Conservation (phyloP, 805 yeast genomes). For the Metschnikowia shivogae region DNA sequence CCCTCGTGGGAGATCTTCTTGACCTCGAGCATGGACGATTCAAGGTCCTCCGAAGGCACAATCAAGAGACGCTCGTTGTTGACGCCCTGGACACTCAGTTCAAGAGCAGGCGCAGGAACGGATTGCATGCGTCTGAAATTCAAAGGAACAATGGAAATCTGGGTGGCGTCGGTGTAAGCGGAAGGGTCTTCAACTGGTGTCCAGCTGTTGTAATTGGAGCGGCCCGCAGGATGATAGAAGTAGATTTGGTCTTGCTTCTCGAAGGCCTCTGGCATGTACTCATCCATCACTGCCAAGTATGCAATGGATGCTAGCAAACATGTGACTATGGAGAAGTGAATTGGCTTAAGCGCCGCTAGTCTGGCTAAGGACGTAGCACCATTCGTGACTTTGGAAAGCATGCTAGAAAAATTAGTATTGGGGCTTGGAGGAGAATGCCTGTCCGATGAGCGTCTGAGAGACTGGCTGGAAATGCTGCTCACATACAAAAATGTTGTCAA, state of each 20-base stretch:
- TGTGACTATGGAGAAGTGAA: conserved; percentile 73
- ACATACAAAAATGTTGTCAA: background rate
- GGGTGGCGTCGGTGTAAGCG: conserved; percentile 41
- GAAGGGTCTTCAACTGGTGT: conserved; percentile 40
- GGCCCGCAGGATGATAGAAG: conserved; percentile 37
- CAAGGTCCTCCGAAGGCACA: conserved; percentile 27
- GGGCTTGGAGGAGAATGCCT: background rate
- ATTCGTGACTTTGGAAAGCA: conserved; percentile 30
- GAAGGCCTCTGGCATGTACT: conserved; percentile 50
- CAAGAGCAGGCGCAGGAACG: conserved; percentile 39
- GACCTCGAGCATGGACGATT: conserved; percentile 20
- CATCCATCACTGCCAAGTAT: conserved; percentile 70
- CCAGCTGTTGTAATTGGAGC: conserved; percentile 44
- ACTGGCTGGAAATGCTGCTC: too few species aligned
- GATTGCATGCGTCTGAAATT: conserved; percentile 48
- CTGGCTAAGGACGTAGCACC: conserved; percentile 44
- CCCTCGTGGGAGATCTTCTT: conserved; percentile 37
- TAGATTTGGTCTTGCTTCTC: conserved; percentile 25
- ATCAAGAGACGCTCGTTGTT: conserved; percentile 43
- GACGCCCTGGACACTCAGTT: conserved; percentile 34
- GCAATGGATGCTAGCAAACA: conserved; percentile 75
- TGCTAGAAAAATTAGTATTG: conserved; percentile 9
- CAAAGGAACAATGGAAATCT: conserved; percentile 50
- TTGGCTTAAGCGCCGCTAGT: conserved; percentile 74
- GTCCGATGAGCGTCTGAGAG: background rate